A percentile compares a stretch with the other conserved stretches of the same genome.
Evolutionary conservation across 2,329 filamentous ascomycete species (phyloP).

Genomic region (Rhytidhysteron rufulum): DNA sequence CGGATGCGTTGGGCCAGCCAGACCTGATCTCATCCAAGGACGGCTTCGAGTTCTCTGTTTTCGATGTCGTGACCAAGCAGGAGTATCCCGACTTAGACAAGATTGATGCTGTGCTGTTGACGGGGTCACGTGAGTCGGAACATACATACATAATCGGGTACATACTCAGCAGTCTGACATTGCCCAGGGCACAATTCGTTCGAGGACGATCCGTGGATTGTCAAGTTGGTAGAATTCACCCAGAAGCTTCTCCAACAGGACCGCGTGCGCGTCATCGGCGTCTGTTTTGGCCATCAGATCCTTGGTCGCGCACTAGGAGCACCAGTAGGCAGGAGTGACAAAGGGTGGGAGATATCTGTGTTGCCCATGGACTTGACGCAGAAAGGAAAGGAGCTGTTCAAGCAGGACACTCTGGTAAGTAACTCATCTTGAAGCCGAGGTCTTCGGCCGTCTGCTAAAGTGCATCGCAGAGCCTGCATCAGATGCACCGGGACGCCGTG

Average conservation of each 20-base stretch:
- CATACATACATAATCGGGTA: too few relatives aligned
- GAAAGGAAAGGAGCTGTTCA: slow-evolving; percentile 69
- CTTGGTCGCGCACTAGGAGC: slow-evolving; percentile 67
- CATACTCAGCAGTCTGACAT: too few relatives aligned
- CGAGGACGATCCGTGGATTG: slow-evolving; percentile 71
- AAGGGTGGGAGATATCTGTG: slow-evolving; percentile 81
- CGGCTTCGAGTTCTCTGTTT: slow-evolving; percentile 58
- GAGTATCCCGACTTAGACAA: slow-evolving; percentile 70
- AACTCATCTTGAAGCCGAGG: background rate
- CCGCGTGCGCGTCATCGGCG: slow-evolving; percentile 67
- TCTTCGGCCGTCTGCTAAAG: slow-evolving; percentile 1
- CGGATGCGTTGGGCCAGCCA: slow-evolving; percentile 43
- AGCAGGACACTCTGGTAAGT: slow-evolving; percentile 58
- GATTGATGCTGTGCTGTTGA: slow-evolving; percentile 79
- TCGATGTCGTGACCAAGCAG: slow-evolving; percentile 65
- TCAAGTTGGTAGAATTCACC: slow-evolving; percentile 67
- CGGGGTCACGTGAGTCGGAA: slow-evolving; percentile 58
- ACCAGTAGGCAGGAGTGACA: slow-evolving; percentile 62
- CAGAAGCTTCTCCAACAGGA: slow-evolving; percentile 57
- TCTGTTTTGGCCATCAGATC: slow-evolving; percentile 89
- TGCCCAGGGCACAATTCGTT: slow-evolving; percentile 66
- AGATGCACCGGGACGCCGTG: slow-evolving; percentile 83
- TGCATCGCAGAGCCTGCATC: slow-evolving; percentile 60
- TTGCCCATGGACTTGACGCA: slow-evolving; percentile 63
- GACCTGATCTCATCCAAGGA: slow-evolving; percentile 29